Percentiles rank a stretch among this genome's conserved stretches.
Conservation (phyloP, 768 basidiomycete species). For the Lactarius hengduanensis region DNA sequence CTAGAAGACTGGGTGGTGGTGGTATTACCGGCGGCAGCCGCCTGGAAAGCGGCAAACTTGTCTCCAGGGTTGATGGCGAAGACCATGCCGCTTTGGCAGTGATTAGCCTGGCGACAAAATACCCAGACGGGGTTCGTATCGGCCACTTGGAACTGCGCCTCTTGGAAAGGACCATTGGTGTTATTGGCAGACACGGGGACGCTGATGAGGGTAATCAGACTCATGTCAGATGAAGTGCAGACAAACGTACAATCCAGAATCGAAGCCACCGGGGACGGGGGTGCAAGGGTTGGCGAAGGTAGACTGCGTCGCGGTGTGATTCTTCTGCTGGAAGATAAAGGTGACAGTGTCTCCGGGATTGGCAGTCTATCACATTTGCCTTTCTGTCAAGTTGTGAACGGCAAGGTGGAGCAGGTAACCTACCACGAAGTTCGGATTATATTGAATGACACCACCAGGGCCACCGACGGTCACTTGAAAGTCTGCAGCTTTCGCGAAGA, state of each 20-base stretch:
- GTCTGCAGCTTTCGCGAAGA: slow-evolving; percentile 38
- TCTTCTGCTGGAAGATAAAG: slow-evolving; percentile 56
- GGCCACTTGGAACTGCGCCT: slow-evolving; percentile 43
- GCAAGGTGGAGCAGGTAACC: slow-evolving; percentile 15
- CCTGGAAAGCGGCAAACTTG: slow-evolving; percentile 54
- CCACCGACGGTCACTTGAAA: slow-evolving; percentile 52
- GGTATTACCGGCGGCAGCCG: slow-evolving; percentile 44
- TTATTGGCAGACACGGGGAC: slow-evolving; percentile 46
- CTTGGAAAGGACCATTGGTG: slow-evolving; percentile 45
- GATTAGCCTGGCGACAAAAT: slow-evolving; percentile 54
- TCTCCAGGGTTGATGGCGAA: slow-evolving; percentile 61
- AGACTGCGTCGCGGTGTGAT: slow-evolving; percentile 59
- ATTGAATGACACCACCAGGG: slow-evolving; percentile 39
- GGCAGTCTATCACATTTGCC: slow-evolving; percentile 40
- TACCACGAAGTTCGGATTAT: slow-evolving; percentile 40
- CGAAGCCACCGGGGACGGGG: slow-evolving; percentile 46
- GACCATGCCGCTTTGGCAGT: slow-evolving; percentile 64
- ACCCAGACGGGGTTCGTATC: slow-evolving; percentile 54
- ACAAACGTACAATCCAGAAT: slow-evolving; percentile 53
- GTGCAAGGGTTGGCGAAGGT: slow-evolving; percentile 50
- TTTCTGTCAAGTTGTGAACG: neutral
- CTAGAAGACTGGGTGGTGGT: slow-evolving; percentile 30
- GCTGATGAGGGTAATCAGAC: slow-evolving; percentile 38
- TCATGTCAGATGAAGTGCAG: neutral
- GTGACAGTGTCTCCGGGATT: slow-evolving; percentile 45